Evolutionary conservation across 345 rosid genomes (phyloP), one percentile per base, ranked within the genome.

Genomic region (Hirschfeldia incana): DNA sequence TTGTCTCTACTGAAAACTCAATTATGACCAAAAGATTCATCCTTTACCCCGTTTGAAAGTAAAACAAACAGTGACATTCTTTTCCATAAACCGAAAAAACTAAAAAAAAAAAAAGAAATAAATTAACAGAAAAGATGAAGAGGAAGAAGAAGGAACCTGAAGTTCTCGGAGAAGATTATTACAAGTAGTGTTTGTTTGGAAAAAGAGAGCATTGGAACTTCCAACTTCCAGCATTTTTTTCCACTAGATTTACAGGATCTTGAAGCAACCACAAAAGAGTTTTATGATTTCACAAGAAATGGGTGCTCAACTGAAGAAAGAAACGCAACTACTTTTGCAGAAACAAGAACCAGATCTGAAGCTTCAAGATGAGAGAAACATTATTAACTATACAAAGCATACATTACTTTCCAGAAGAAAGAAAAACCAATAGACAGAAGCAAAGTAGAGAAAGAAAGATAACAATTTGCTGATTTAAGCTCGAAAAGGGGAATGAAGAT

Each of bases 121-220:
- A 79, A 16, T 65, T 4, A 65, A 37, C 16, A 46, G 44, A 8
- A 26, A 28, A 6, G 53, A 37, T 70, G 64, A 37, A 33, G 60
- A 72, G 10, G 72, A 65, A 49, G 80, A 75, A 75, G 70, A 80
- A 76, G 81, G 77, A 80, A 94, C 98, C 98, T 94, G 89, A 79
- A 94, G 98, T 86, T 94, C 97, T 80, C 83, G 83, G 78, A 94
- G 94, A 75, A 94, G 85, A 82, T 88, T 86, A 85, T 85, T 86
- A 85, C 93, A 91, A 75, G 72, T 86, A 80, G 85, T 82, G 88
- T 87, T 91, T n/a, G 91, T 72, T 64, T 87, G 90, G 76, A 81
- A 67, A 62, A 91, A 83, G 72, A 84, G 68, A 2, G 84, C 32
- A 27, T 76, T 78, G 46, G 91, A 89, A 71, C 89, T 87, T 77